Evolutionary conservation across 2,329 filamentous ascomycete species (phyloP).

Genomic region (Ceratocystis colombiana): DNA sequence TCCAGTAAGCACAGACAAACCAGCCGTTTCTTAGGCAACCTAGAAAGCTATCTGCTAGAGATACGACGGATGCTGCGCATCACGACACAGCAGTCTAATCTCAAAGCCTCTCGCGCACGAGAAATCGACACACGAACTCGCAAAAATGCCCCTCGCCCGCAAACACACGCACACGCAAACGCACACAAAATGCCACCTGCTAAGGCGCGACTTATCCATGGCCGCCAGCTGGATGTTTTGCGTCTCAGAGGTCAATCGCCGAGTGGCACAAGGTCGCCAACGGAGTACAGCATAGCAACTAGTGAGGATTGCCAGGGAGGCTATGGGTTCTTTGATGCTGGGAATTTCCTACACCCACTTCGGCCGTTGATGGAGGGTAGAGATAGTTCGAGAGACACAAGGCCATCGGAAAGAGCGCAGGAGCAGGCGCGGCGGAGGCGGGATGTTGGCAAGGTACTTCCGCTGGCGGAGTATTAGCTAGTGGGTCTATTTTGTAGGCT

Average conservation of each 20-base stretch:
- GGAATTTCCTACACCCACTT: slow-evolving; percentile 82
- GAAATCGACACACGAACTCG: slow-evolving; percentile 38
- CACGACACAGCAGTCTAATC: slow-evolving; percentile 42
- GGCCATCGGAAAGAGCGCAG: slow-evolving; percentile 49
- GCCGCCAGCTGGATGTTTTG: slow-evolving; percentile 40
- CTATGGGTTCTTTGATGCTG: slow-evolving; percentile 94
- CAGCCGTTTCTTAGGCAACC: slow-evolving; percentile 72
- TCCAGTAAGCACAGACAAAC: slow-evolving; percentile 92
- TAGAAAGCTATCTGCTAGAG: slow-evolving; percentile 85
- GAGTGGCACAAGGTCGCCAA: slow-evolving; percentile 48
- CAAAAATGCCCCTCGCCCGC: neutral
- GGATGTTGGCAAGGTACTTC: slow-evolving; percentile 65
- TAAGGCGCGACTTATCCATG: slow-evolving; percentile 57
- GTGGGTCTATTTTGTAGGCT: neutral
- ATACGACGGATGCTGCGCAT: slow-evolving; percentile 74
- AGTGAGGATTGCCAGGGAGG: slow-evolving; percentile 85
- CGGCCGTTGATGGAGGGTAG: slow-evolving; percentile 45
- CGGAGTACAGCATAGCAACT: slow-evolving; percentile 56
- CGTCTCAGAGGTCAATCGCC: slow-evolving; percentile 35
- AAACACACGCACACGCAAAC: neutral
- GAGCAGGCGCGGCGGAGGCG: slow-evolving; percentile 48
- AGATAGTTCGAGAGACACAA: slow-evolving; percentile 43
- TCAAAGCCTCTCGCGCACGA: slow-evolving; percentile 41
- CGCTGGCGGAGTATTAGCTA: slow-evolving; percentile 55
- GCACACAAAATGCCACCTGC: slow-evolving; percentile 11